A percentile compares a stretch with the other conserved stretches of the same genome.
These are phyloP conservation scores for Chlorella sp. DNA, from an alignment of 139 green algal genomes.

Conservation along the genomic window DNA sequence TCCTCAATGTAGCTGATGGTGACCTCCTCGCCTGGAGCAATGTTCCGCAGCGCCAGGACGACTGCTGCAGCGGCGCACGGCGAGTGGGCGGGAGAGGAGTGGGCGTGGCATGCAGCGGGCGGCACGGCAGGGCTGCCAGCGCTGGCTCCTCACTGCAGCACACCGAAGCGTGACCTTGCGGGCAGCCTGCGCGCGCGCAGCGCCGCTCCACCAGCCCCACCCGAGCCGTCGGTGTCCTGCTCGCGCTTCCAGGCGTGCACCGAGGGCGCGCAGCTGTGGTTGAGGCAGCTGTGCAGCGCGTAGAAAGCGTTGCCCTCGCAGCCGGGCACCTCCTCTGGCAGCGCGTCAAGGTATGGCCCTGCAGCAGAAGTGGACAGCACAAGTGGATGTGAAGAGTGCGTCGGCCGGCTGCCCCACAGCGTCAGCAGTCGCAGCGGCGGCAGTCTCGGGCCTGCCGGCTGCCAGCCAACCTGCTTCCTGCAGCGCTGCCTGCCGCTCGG, in stretches of 20 bases:
- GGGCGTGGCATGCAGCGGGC: no score
- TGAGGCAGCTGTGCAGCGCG: conserved; percentile 83
- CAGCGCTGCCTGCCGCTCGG: no score
- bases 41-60: conserved; percentile 53
- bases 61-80: conserved; percentile 30
- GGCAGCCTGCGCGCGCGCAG: no score
- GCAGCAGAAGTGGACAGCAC: background rate
- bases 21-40: conserved; percentile 70
- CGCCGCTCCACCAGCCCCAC: conserved; percentile 6
- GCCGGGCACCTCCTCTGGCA: conserved; percentile 31
- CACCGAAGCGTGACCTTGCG: no score
- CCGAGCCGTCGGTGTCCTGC: conserved; percentile 25
- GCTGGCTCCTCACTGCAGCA: no score
- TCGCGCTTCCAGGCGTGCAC: conserved; percentile 58
- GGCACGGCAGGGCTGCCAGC: no score
- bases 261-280: conserved; percentile 91
- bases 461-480: no score
- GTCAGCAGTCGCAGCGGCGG: no score
- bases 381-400: no score
- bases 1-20: conserved; percentile 83
- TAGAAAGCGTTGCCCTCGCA: conserved; percentile 87
- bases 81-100: no score
- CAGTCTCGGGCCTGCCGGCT: conserved; percentile 1
- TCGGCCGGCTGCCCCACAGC: no score
- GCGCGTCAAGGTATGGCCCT: conserved; percentile 28